Conservation (phyloP, 305 asterid genomes). For the Solanum hybrid region DNA sequence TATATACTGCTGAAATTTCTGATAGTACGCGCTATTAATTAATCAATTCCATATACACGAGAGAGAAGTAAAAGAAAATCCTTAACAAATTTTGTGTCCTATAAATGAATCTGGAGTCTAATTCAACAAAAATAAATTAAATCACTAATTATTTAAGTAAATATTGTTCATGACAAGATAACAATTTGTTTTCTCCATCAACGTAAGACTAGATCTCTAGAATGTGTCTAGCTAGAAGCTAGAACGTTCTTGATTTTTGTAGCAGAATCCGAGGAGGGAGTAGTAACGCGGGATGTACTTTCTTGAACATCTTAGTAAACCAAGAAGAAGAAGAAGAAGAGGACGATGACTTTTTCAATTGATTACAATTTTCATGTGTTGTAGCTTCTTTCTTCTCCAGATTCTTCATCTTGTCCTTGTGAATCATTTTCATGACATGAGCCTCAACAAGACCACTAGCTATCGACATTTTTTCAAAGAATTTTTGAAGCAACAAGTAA, state of each 20-base stretch:
- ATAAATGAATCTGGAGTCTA: background rate
- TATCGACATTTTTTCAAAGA: background rate
- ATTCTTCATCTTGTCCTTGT: background rate
- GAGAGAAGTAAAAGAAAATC: background rate
- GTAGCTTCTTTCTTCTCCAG: background rate
- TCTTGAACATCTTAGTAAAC: background rate
- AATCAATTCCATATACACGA: background rate
- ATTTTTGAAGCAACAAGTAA: background rate
- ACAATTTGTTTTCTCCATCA: background rate
- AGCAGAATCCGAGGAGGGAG: background rate
- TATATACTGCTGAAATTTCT: background rate
- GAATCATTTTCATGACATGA: background rate
- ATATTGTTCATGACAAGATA: background rate
- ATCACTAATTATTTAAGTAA: background rate
- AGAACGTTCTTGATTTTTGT: background rate
- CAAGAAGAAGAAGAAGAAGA: background rate
- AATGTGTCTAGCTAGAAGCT: background rate
- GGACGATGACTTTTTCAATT: no score
- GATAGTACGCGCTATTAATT: background rate
- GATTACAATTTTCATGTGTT: background rate
- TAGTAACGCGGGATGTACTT: background rate
- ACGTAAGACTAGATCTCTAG: background rate
- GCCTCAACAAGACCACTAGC: background rate
- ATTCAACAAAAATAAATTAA: no score
- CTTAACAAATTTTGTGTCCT: background rate